Conservation (phyloP, 1,284 basidiomycete species). For the Moniliophthora roreri region DNA sequence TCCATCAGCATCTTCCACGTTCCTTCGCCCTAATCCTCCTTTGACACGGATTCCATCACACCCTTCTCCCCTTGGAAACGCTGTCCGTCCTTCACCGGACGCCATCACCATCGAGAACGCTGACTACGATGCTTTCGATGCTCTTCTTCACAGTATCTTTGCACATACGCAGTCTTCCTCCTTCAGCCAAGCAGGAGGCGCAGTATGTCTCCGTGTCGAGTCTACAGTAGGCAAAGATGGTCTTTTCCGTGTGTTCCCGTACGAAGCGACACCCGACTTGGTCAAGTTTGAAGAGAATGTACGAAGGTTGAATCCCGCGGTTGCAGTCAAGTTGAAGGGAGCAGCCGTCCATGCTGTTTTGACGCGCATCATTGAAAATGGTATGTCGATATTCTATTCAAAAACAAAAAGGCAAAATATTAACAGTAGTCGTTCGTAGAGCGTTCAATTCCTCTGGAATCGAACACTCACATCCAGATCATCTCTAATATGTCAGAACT, state of each 20-base stretch:
- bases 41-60: neutral
- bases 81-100: neutral
- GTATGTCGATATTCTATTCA: no score
- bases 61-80: neutral
- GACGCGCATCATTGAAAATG: neutral
- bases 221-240: conserved; percentile 46
- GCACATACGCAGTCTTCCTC: conserved; percentile 64
- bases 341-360: neutral
- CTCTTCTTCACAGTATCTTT: conserved; percentile 13
- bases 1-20: neutral
- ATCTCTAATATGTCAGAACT: conserved; percentile 61
- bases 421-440: conserved; percentile 76
- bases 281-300: conserved; percentile 38
- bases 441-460: conserved; percentile 64
- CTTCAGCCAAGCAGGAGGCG: conserved; percentile 76
- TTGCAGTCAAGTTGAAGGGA: conserved; percentile 50
- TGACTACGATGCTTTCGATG: conserved; percentile 17
- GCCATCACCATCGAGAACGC: neutral
- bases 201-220: conserved; percentile 67
- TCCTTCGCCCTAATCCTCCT: neutral
- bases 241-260: conserved; percentile 66
- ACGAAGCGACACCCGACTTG: conserved; percentile 45
- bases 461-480: conserved; percentile 64
- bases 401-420: conserved; percentile 56
- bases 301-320: conserved; percentile 73